Evolutionary conservation across 371 early-diverging fungal genomes (phyloP).

Genomic region (Apophysomyces sp.): DNA sequence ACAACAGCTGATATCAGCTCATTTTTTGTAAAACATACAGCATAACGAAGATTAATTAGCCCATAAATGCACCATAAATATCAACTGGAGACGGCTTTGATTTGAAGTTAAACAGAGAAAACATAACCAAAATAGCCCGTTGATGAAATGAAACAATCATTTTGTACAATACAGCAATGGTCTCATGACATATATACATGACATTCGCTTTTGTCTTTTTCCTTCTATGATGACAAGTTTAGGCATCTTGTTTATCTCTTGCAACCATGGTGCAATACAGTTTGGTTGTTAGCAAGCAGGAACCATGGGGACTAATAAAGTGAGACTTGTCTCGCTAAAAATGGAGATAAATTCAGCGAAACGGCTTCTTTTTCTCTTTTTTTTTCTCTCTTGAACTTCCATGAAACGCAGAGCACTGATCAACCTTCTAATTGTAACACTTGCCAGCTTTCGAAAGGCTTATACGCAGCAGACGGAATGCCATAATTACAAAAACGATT

Average conservation of each 20-base stretch:
- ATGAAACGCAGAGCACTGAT: background rate
- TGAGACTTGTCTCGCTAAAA: background rate
- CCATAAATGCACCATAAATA: background rate
- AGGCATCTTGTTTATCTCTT: too few species aligned
- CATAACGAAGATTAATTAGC: background rate
- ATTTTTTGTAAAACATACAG: background rate
- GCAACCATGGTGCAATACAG: background rate
- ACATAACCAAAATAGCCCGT: too few species aligned
- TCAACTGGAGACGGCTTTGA: too few species aligned
- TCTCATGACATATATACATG: background rate
- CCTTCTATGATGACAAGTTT: too few species aligned
- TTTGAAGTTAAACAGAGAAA: too few species aligned
- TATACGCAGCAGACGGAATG: constrained; percentile 11
- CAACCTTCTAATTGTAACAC: background rate
- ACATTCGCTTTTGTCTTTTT: background rate
- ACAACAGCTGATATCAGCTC: background rate
- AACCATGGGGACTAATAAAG: background rate
- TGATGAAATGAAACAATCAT: too few species aligned
- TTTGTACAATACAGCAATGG: background rate
- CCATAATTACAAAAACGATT: constrained; percentile 22
- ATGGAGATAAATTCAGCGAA: background rate
- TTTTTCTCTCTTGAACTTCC: background rate
- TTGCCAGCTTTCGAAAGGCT: background rate
- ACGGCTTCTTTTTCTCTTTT: background rate
- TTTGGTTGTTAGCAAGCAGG: background rate